A percentile compares a stretch with the other conserved stretches of the same genome.
Evolutionary conservation across 2,329 filamentous ascomycete species (phyloP).

Genomic region (Amauroascus verrucosus): DNA sequence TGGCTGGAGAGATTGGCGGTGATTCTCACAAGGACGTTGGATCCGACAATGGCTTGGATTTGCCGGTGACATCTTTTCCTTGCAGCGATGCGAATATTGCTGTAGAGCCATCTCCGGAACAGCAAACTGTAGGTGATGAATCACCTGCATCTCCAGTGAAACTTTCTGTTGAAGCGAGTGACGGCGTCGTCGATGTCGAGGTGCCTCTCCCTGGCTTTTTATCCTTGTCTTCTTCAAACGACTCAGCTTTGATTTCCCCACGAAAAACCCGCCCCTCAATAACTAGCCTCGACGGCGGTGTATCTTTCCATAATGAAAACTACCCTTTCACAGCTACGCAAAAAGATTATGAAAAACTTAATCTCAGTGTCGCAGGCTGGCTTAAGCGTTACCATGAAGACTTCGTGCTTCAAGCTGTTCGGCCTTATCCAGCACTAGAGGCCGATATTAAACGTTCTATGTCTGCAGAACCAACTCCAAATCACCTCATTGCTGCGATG

Average conservation of each 20-base stretch:
- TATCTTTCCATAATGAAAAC: constrained; percentile 35
- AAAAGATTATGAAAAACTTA: constrained; percentile 37
- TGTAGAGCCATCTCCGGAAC: not conserved
- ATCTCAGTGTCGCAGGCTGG: constrained; percentile 49
- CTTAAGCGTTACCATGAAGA: constrained; percentile 49
- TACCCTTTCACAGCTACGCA: constrained; percentile 22
- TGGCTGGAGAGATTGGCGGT: not conserved
- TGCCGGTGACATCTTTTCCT: not conserved
- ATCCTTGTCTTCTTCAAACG: constrained; percentile 38
- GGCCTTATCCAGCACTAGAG: constrained; percentile 43
- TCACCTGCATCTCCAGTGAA: constrained; percentile 40
- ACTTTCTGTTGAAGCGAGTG: constrained; percentile 43
- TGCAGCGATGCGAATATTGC: not conserved
- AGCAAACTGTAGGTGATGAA: not conserved
- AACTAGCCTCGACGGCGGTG: constrained; percentile 43
- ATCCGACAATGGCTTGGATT: not conserved
- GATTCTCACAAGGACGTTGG: not conserved
- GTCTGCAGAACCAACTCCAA: constrained; percentile 43
- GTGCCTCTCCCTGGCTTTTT: constrained; percentile 46
- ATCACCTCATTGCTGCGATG: constrained; percentile 24
- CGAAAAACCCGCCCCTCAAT: constrained; percentile 39
- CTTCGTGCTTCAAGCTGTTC: constrained; percentile 49
- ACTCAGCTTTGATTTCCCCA: constrained; percentile 36
- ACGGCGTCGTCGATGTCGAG: constrained; percentile 53
- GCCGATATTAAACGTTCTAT: constrained; percentile 48